Evolutionary conservation across 768 basidiomycete genomes (phyloP), one percentile per base, ranked within the genome.

Genomic region (Heimioporus sp.): DNA sequence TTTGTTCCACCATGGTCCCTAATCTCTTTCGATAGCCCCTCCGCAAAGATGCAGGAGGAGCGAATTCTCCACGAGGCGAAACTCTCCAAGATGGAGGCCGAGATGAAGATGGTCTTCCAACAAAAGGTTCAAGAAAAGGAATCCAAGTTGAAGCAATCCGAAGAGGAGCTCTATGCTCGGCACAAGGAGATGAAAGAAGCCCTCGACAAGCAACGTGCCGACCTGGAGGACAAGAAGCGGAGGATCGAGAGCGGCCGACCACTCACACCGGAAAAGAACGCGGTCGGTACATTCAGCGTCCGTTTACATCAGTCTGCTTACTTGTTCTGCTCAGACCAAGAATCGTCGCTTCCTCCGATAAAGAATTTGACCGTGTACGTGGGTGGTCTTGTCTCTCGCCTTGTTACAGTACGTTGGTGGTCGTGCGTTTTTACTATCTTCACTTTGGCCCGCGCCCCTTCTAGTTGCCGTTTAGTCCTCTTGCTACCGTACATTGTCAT

Each of bases 61-160:
- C 90, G 97, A 51, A 79, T 92, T 47, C 72, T 98, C 66, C 96
- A 99, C 74, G 96, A 99, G 74, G 90, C 91, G 60, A 98, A 98
- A 72, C 83, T 99, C 49, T 83, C 92, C 50, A 99, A 99, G 85
- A 98, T 98, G 88, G 97, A 99, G 76, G 90, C 94, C 50, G 97
- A 98, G 80, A 99, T 99, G 97, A 98, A 98, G 85, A 93, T 96
- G 92, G 97, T 99, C 63, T 99, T 99, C 93, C 94, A 95, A 69
- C 97, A 98, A 74, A 99, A 99, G 73, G 97, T 99, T 49, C 92
- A 94, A 70, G 97, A 99, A 72, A 98, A 99, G 79, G 97, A 99
- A 70, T 83, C 92, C 58, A 98, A 98, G 74, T 81, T 99, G 69
- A 98, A 98, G 77, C 97, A 98, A 72, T 92, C 90, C 48, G 97